Evolutionary conservation across 805 yeast genomes (phyloP), one percentile per base, ranked within the genome.

Genomic region (Candida nitratophila): DNA sequence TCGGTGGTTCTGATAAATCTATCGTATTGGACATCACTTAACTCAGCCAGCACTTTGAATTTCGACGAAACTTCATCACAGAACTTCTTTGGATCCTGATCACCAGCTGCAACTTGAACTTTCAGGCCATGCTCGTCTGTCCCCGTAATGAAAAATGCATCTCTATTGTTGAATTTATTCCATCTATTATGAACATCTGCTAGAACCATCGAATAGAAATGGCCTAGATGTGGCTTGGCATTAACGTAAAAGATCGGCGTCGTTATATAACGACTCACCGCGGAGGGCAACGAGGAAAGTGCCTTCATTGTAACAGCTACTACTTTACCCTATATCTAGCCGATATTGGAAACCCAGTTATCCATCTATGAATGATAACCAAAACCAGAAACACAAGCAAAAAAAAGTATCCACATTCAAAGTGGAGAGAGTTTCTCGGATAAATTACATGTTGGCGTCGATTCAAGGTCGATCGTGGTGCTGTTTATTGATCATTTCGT

Each of bases 51-150:
- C 1, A 58, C 59, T 52, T 74, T 73, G 64, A 93, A 93, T 44
- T 78, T 79, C 4, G 64, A 57, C 1, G 87, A 76, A 3, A 87
- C 73, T 14, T 64, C 64, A 57, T 91, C 96, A 20, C 89, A 95
- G 53, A 90, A 84, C 37, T 61, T 57, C 54, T 82, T 73, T 1
- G 96, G 87, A 1, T 66, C 70, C 7, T 57, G 56, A 12, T 70
- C 72, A 45, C 68, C 69, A 27, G 66, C 69, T 0, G 95, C 97
- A n/a, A 76, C 70, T 54, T 87, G 95, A 27, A 91, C 91, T 67
- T 93, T 93, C 44, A 89, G 65, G 0, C 99, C 99, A 61, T 93
- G 99, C 63, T 93, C 99, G 61, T 93, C 99, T 0, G 97, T 90
- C 0, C 99, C 99, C 0, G 98, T 93, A 7, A 86, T 76, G 56